Base-by-base conservation (phyloP, 2,329 filamentous ascomycete genomes). In the Neurospora sp. region DNA sequence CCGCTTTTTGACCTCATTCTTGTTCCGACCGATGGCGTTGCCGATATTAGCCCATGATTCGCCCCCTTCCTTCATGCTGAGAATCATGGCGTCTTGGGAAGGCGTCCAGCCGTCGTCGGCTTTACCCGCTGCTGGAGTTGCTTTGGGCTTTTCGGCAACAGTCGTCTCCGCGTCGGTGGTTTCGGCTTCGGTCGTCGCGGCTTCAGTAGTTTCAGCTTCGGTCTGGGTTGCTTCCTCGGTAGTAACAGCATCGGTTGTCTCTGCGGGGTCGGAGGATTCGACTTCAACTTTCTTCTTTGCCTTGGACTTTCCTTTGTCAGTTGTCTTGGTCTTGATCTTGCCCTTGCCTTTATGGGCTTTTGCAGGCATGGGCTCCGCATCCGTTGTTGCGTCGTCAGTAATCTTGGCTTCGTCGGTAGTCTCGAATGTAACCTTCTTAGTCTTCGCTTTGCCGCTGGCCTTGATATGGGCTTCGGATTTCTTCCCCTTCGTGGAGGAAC, bases 21-120 rank as follows among this genome's bases (percentile, higher is more conserved):
- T 70, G 69, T 38, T 36, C 23, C 68, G 68, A 1, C 67, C 43
- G 38, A 71, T 69, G 36, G 70, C 62, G 7, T 67, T 62, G 6
- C 66, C 66, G 28, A 74, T 74, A 36, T 19, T 28, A 9, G 52
- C 70, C 73, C 73, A 73, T 0, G 71, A 52, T 66, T 73, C 68
- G 19, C 72, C 70, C 1, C 71, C 71, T 8, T 72, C 68, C 69
- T 74, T 75, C 68, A 73, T 72, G 13, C 72, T 52, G 13, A 74
- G 69, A n/a, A 75, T 66, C 17, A 71, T 70, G 10, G 72, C 72
- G 23, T 76, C 74, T 58, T 73, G 70, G 6, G 74, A 75, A 9
- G 58, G 66, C n/a, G 72, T 75, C 71, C 73, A 76, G 17, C 46
- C 66, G 68, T 72, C n/a, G 11, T 33, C 42, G 39, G 17, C 17